phyloP scores from a whole-genome alignment of 1,284 basidiomycete genomes.

The Cryptococcus maquisensis region DNA sequence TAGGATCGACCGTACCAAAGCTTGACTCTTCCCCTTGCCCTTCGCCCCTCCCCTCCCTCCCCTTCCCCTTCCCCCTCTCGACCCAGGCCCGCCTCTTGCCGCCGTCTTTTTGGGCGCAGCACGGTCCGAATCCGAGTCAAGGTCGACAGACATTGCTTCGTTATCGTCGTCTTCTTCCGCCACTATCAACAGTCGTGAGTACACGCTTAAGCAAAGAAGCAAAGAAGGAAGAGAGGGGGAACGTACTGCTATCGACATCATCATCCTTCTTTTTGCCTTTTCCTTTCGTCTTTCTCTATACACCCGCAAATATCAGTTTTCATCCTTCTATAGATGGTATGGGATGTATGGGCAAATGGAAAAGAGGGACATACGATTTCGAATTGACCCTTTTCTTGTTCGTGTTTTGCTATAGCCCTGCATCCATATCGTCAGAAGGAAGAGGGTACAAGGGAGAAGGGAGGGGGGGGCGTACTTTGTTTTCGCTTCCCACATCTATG shows the following conservation, averaged over 20 bases:
- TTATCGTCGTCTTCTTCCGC: constrained; percentile 29
- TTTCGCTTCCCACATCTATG: no score
- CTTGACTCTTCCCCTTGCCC: constrained; percentile 54
- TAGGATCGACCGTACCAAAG: constrained; percentile 43
- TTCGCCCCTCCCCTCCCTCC: neutral
- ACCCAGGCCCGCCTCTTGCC: constrained; percentile 43
- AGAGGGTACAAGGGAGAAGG: no score
- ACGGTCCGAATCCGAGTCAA: no score
- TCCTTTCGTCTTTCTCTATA: constrained; percentile 49
- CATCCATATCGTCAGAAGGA: no score
- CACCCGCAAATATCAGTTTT: constrained; percentile 34
- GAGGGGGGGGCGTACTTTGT: no score
- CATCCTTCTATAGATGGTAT: no score
- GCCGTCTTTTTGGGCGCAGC: constrained; percentile 52
- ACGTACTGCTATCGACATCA: constrained; percentile 67
- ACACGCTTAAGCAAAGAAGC: neutral
- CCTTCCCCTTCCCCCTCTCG: constrained; percentile 40
- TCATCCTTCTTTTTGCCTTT: constrained; percentile 59
- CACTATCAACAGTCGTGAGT: neutral
- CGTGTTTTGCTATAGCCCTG: no score
- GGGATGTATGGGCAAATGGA: no score
- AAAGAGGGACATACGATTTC: no score
- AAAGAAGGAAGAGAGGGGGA: neutral
- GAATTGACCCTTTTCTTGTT: no score
- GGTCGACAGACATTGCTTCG: constrained; percentile 5